Evolutionary conservation across 768 basidiomycete species (phyloP).

Genomic region (Pisolithus tinctorius): DNA sequence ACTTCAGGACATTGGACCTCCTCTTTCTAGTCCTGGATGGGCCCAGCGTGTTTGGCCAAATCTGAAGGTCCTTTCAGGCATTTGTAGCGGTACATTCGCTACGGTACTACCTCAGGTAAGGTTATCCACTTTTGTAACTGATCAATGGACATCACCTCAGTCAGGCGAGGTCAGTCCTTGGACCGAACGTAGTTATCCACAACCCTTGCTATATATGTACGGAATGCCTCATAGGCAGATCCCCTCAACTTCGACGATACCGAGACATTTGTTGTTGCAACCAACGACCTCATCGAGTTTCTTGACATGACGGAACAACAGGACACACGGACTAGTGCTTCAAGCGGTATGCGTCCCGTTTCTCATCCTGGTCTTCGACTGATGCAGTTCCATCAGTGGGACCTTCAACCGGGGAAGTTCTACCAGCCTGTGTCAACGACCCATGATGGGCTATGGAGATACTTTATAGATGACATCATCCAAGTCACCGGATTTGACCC

Average conservation of each 20-base stretch:
- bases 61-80: neutral
- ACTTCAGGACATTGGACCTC: conserved; percentile 1
- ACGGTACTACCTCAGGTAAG: conserved; percentile 2
- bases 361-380: no score
- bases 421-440: conserved; percentile 1
- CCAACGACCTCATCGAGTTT: conserved; percentile 1
- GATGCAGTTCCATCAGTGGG: no score
- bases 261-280: neutral
- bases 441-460: no score
- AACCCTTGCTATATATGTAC: conserved; percentile 9
- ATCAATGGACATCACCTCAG: neutral
- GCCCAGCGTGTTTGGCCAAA: conserved; percentile 2
- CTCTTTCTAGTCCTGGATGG: neutral
- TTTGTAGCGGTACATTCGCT: conserved; percentile 3
- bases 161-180: conserved; percentile 12
- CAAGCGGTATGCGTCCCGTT: neutral
- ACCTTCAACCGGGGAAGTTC: conserved; percentile 2
- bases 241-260: neutral
- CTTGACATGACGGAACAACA: neutral
- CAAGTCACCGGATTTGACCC: conserved; percentile 8
- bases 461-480: no score
- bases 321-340: neutral
- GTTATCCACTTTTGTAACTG: no score
- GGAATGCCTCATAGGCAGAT: conserved; percentile 6
- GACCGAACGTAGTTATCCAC: conserved; percentile 6